A percentile compares a stretch with the other conserved stretches of the same genome.
phyloP scores from a whole-genome alignment of 179 eudicot species.

The Kewa caespitosa region DNA sequence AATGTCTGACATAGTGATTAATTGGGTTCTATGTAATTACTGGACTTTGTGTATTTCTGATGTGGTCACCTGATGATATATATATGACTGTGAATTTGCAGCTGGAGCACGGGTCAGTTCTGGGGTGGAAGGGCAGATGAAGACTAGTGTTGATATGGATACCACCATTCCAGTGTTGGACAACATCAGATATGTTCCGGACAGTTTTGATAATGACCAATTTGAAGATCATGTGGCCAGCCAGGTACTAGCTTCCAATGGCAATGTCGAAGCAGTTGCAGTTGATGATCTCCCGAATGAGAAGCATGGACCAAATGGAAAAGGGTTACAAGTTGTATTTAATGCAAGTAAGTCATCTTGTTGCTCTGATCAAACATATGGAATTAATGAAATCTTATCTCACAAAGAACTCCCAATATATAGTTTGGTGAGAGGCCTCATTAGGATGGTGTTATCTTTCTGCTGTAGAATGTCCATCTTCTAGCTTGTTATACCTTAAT shows the following conservation, averaged over 20 bases:
- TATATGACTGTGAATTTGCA: slow-evolving; percentile 32
- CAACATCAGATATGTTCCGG: slow-evolving; percentile 40
- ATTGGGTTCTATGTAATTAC: slow-evolving; percentile 1
- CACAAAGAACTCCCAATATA: slow-evolving; percentile 14
- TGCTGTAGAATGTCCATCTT: slow-evolving; percentile 24
- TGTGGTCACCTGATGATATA: slow-evolving; percentile 1
- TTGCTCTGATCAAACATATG: slow-evolving; percentile 27
- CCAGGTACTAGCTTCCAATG: slow-evolving; percentile 28
- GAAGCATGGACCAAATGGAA: slow-evolving; percentile 20
- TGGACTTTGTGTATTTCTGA: not conserved
- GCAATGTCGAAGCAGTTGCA: slow-evolving; percentile 28
- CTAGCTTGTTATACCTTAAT: slow-evolving; percentile 5
- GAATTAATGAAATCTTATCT: slow-evolving; percentile 13
- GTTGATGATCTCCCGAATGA: slow-evolving; percentile 23
- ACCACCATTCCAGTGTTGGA: slow-evolving; percentile 29
- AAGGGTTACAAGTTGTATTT: slow-evolving; percentile 18
- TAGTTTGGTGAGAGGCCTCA: slow-evolving; percentile 20
- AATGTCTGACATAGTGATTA: not conserved
- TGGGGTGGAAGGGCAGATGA: slow-evolving; percentile 29
- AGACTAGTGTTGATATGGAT: slow-evolving; percentile 25
- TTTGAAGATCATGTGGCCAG: slow-evolving; percentile 24
- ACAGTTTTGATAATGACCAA: slow-evolving; percentile 53
- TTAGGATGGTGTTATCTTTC: slow-evolving; percentile 29
- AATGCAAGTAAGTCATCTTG: slow-evolving; percentile 21
- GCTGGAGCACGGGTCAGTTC: slow-evolving; percentile 35